Evolutionary conservation across 192 early-diverging fungal species (phyloP).

Genomic region (Rhizoclosmatium sp.): DNA sequence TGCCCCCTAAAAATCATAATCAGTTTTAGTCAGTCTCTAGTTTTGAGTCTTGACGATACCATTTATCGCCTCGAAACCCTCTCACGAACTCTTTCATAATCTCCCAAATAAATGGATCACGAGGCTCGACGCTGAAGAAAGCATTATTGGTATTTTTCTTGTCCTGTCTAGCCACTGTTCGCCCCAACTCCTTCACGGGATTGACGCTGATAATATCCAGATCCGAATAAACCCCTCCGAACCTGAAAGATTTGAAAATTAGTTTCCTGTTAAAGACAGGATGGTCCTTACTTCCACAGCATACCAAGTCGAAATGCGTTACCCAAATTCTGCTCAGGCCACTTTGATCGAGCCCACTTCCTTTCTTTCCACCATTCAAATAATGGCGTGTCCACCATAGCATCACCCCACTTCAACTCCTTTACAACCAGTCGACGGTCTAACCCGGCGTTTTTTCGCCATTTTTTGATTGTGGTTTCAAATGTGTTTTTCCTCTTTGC

Average conservation of each 20-base stretch:
- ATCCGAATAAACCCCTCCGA: slow-evolving; percentile 45
- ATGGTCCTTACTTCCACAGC: slow-evolving; percentile 33
- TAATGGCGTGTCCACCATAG: slow-evolving; percentile 43
- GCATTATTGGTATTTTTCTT: slow-evolving; percentile 43
- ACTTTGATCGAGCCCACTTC: slow-evolving; percentile 13
- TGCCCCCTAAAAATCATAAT: slow-evolving; percentile 37
- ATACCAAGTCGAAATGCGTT: slow-evolving; percentile 47
- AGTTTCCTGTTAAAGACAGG: not conserved
- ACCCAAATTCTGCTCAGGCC: slow-evolving; percentile 49
- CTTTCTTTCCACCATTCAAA: slow-evolving; percentile 36
- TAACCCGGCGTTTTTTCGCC: not conserved
- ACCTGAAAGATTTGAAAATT: slow-evolving; percentile 25
- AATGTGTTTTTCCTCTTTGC: slow-evolving; percentile 14
- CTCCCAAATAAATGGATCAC: slow-evolving; percentile 43
- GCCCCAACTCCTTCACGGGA: slow-evolving; percentile 27
- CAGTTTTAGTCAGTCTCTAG: too few species aligned
- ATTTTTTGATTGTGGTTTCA: not conserved
- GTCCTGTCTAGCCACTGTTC: slow-evolving; percentile 33
- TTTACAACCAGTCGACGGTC: slow-evolving; percentile 1
- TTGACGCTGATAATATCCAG: slow-evolving; percentile 51
- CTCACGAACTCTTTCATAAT: slow-evolving; percentile 50
- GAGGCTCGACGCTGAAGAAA: slow-evolving; percentile 36
- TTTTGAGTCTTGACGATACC: slow-evolving; percentile 13
- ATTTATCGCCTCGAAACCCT: slow-evolving; percentile 38
- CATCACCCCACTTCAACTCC: slow-evolving; percentile 21